A percentile compares a stretch with the other conserved stretches of the same genome.
phyloP scores from a whole-genome alignment of 2,329 filamentous ascomycete species.

The Penicillium thymicola region DNA sequence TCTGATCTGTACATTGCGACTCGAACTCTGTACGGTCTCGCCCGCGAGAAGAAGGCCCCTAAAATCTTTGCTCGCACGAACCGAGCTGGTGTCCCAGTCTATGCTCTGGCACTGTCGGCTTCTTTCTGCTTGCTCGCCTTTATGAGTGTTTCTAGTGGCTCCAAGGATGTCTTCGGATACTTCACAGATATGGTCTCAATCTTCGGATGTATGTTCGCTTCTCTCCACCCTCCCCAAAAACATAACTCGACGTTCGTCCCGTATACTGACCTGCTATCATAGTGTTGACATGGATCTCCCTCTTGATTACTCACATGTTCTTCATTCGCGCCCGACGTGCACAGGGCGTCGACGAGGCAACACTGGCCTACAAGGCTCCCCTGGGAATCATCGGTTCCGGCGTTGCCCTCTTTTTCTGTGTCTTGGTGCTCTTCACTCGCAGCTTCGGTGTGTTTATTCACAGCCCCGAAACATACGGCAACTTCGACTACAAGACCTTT shows the following conservation, averaged over 20 bases:
- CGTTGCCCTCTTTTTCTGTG: conserved; percentile 64
- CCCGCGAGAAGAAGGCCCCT: conserved; percentile 66
- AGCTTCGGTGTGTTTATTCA: conserved; percentile 69
- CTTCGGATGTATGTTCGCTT: conserved; percentile 45
- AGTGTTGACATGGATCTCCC: conserved; percentile 63
- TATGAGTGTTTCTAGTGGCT: conserved; percentile 57
- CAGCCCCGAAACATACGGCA: conserved; percentile 40
- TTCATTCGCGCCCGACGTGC: conserved; percentile 60
- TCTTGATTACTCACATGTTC: conserved; percentile 62
- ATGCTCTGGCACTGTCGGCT: conserved; percentile 58
- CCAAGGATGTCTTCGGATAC: conserved; percentile 57
- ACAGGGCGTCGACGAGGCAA: conserved; percentile 54
- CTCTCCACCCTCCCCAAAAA: background rate
- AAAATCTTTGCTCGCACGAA: conserved; percentile 66
- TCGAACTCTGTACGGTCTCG: conserved; percentile 68
- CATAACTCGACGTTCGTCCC: background rate
- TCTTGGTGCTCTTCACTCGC: conserved; percentile 72
- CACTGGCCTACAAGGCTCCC: conserved; percentile 63
- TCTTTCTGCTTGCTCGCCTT: conserved; percentile 64
- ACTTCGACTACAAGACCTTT: conserved; percentile 69
- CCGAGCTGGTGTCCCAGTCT: conserved; percentile 65
- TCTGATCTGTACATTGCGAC: conserved; percentile 73
- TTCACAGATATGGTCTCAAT: conserved; percentile 63
- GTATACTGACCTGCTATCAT: background rate
- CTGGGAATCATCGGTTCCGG: conserved; percentile 66